phyloP scores from a whole-genome alignment of 73 alveolate species.

The Effrenium voratum region DNA sequence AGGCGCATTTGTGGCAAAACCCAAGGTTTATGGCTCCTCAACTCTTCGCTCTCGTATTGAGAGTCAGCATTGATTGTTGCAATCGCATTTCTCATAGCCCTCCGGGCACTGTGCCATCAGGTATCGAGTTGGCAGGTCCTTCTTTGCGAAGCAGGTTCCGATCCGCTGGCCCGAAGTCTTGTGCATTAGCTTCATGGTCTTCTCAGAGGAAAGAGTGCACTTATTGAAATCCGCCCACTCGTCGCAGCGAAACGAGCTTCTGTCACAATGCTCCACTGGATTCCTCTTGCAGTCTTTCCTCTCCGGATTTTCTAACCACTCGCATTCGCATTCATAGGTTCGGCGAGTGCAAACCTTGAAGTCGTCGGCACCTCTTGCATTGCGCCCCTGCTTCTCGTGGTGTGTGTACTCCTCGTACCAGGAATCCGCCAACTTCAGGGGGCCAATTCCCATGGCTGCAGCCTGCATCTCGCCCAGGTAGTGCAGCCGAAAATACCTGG shows the following conservation, averaged over 20 bases:
- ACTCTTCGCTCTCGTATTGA: no score
- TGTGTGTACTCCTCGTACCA: slow-evolving; percentile 6
- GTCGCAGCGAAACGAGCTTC: background rate
- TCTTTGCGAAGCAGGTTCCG: slow-evolving; percentile 13
- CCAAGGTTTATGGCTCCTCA: no score
- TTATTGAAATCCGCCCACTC: background rate
- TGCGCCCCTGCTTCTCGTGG: background rate
- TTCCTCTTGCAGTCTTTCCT: background rate
- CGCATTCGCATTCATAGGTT: background rate
- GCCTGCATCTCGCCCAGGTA: background rate
- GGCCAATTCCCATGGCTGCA: background rate
- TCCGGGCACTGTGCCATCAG: slow-evolving; percentile 32
- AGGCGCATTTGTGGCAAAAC: no score
- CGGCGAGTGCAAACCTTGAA: background rate
- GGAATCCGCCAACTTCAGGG: background rate
- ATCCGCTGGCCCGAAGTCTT: slow-evolving; percentile 14
- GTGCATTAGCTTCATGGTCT: slow-evolving; percentile 21
- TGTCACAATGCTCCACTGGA: background rate
- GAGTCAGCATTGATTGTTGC: slow-evolving; percentile 27
- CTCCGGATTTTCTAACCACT: background rate
- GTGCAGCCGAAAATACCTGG: background rate
- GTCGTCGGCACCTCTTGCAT: slow-evolving; percentile 2
- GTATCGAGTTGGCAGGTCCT: slow-evolving; percentile 8
- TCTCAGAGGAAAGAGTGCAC: background rate
- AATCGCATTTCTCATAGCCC: slow-evolving; percentile 32